A percentile compares a stretch with the other conserved stretches of the same genome.
phyloP scores from a whole-genome alignment of 805 yeast species.

The Pichia pseudocactophila region DNA sequence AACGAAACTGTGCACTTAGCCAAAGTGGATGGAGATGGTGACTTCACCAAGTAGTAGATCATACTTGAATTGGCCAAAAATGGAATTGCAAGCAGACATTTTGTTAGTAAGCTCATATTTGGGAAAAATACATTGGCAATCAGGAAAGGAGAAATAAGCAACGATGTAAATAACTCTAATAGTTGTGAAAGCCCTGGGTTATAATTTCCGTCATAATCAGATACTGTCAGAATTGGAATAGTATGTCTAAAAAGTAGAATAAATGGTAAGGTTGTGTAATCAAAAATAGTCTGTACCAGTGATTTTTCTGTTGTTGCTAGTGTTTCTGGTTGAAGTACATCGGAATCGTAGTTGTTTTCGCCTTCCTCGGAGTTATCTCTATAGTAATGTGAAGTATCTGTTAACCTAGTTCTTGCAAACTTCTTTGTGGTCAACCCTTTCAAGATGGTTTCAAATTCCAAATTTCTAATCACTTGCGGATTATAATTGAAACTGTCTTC shows the following conservation, averaged over 20 bases:
- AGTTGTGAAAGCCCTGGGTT: constrained; percentile 18
- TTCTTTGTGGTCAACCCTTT: constrained; percentile 19
- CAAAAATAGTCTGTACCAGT: constrained; percentile 8
- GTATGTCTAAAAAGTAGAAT: constrained; percentile 15
- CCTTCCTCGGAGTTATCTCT: background rate
- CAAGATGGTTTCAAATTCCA: constrained; percentile 23
- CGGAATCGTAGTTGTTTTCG: background rate
- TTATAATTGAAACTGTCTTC: constrained; percentile 25
- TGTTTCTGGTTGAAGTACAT: constrained; percentile 5
- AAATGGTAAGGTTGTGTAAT: constrained; percentile 15
- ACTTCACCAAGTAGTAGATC: constrained; percentile 15
- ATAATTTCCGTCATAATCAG: constrained; percentile 15
- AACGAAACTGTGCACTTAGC: constrained; percentile 28
- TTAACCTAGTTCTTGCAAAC: constrained; percentile 2
- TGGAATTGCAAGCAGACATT: constrained; percentile 1
- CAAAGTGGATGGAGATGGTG: constrained; percentile 15
- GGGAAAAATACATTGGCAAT: constrained; percentile 18
- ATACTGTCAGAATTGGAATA: constrained; percentile 19
- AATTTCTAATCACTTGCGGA: constrained; percentile 21
- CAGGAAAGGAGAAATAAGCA: constrained; percentile 17
- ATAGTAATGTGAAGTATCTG: background rate
- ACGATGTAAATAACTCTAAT: constrained; percentile 13
- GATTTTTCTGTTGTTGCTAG: constrained; percentile 4
- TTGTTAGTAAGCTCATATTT: background rate
- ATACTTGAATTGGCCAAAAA: constrained; percentile 12